Percentiles rank a stretch among this genome's conserved stretches.
These are phyloP conservation scores for Colletotrichum sansevieriae DNA, from an alignment of 2,329 filamentous ascomycete genomes.

Conservation along the genomic window DNA sequence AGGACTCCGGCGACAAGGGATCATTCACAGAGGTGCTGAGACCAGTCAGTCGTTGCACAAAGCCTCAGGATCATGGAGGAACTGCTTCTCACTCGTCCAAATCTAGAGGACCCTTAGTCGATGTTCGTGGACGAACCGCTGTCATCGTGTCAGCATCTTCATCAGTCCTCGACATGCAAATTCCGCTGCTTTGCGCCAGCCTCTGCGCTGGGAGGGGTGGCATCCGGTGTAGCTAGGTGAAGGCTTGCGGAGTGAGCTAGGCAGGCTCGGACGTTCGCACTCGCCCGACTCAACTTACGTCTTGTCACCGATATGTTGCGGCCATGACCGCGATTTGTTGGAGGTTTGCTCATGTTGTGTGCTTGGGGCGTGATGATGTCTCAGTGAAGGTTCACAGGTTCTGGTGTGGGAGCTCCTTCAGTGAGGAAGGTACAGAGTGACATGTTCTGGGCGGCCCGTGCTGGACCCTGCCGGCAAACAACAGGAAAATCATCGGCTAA, in stretches of 20 bases:
- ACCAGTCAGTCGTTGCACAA: conserved; percentile 41
- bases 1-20: conserved; percentile 39
- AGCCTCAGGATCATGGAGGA: conserved; percentile 35
- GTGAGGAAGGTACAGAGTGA: background rate
- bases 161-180: background rate
- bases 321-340: conserved; percentile 34
- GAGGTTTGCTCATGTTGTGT: conserved; percentile 29
- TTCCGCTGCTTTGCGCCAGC: background rate
- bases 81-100: conserved; percentile 73
- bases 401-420: background rate
- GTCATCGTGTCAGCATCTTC: background rate
- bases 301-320: conserved; percentile 40
- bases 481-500: conserved; percentile 17
- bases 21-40: conserved; percentile 42
- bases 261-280: background rate
- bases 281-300: conserved; percentile 7
- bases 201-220: background rate
- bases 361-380: background rate
- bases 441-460: conserved; percentile 15
- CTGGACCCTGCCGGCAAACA: background rate
- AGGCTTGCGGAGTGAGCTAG: background rate
- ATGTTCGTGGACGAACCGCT: conserved; percentile 74
- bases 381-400: background rate
- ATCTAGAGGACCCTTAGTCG: conserved; percentile 85
- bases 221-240: too few species aligned